These are phyloP conservation scores for Gossypium herbaceum DNA, from an alignment of 345 rosid genomes.

Conservation along the genomic window DNA sequence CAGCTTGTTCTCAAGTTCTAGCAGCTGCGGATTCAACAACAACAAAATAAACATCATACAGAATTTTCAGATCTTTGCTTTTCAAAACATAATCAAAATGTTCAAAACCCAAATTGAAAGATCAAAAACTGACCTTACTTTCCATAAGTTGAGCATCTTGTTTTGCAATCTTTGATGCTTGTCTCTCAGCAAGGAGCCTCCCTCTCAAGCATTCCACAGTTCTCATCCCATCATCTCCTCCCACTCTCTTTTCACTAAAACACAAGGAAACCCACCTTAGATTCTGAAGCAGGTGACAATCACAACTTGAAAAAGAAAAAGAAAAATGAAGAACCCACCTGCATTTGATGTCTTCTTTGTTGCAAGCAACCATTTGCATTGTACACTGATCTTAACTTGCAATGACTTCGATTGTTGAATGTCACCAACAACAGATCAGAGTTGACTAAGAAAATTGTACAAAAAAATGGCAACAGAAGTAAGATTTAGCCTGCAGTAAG, in stretches of 20 bases:
- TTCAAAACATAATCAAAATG: not conserved
- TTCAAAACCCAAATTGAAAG: not conserved
- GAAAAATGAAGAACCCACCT: slow-evolving; percentile 27
- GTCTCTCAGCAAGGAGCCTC: slow-evolving; percentile 83
- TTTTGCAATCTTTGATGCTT: slow-evolving; percentile 66
- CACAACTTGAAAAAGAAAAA: not conserved
- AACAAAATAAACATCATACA: not conserved
- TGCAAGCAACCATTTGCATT: slow-evolving; percentile 30
- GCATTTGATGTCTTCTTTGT: slow-evolving; percentile 27
- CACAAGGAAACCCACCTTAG: slow-evolving; percentile 27
- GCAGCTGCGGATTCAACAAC: slow-evolving; percentile 39
- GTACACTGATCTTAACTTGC: not conserved
- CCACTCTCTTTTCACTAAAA: slow-evolving; percentile 39
- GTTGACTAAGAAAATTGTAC: not conserved
- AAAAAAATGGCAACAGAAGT: not conserved
- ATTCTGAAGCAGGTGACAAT: not conserved
- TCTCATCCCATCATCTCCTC: slow-evolving; percentile 37
- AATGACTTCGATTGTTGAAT: not conserved
- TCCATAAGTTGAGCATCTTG: slow-evolving; percentile 59
- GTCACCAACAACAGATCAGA: no score
- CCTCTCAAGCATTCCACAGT: slow-evolving; percentile 81
- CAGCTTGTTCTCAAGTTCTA: slow-evolving; percentile 54
- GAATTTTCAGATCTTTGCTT: not conserved
- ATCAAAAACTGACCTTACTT: slow-evolving; percentile 41
- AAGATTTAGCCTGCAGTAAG: not conserved